Evolutionary conservation across 176 grass and related monocot species (phyloP).

Genomic region (Rhynchospora breviuscula): DNA sequence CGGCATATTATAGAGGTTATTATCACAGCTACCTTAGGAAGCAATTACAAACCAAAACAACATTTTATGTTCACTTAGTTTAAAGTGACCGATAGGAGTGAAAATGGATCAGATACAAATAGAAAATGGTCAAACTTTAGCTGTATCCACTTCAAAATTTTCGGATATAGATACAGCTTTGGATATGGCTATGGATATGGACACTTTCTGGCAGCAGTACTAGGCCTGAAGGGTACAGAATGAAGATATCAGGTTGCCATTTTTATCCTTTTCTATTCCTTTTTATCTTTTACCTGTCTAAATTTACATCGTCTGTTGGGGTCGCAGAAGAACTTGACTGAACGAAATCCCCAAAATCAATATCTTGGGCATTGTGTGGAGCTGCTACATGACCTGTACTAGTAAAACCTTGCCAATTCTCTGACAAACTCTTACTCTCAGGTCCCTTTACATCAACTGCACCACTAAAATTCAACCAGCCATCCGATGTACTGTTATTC

Average conservation of each 20-base stretch:
- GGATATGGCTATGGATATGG: no score
- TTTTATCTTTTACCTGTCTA: constrained; percentile 7
- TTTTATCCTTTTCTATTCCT: neutral
- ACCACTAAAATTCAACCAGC: constrained; percentile 63
- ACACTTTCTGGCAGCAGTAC: neutral
- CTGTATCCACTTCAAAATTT: no score
- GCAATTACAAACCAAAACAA: neutral
- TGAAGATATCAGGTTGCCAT: neutral
- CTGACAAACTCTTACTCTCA: constrained; percentile 45
- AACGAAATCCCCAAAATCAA: constrained; percentile 18
- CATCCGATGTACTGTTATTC: constrained; percentile 25
- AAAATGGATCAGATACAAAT: no score
- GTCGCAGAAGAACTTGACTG: neutral
- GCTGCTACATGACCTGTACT: constrained; percentile 19
- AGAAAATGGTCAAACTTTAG: no score
- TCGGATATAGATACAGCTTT: no score
- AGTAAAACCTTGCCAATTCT: constrained; percentile 57
- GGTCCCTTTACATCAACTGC: constrained; percentile 24
- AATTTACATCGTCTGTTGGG: neutral
- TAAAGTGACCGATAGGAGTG: neutral
- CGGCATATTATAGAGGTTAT: neutral
- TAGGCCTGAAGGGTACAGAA: neutral
- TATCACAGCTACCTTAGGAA: neutral
- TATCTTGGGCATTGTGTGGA: neutral
- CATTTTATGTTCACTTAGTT: neutral